Base-by-base conservation (phyloP, 192 early-diverging fungal genomes). In the Backusella macrospora region DNA sequence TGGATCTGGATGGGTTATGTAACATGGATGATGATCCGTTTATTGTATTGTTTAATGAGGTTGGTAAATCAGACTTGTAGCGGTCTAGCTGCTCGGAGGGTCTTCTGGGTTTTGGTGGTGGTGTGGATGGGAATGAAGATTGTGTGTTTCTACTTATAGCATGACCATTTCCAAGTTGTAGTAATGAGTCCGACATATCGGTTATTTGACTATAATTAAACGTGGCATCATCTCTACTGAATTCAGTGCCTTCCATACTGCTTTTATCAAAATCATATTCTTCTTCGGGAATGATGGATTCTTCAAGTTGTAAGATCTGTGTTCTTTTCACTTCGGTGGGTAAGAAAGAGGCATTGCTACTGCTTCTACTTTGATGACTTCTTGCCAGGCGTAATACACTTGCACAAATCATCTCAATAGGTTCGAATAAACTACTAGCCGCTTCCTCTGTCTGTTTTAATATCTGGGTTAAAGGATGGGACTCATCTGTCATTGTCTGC, bases 401-500 rank as follows among this genome's bases (percentile, higher is more conserved):
- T 12, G 18, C 55, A 52, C 74, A 75, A 18, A 75, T 70, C 15
- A 37, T 18, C 23, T 75, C 40, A 12, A 75, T 70, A 6, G 67
- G 68, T 16, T 75, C 29, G 21, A 45, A 52, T 6, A 69, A 16
- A 21, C 48, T 21, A 2, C 38, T 47, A 0, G 47, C 74, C 7
- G 49, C 59, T 16, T 45, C 52, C 16, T 62, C 43, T 0, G 59
- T 37, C 18, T 64, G 62, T 8, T 49, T 34, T 8, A 71, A 18
- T 16, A 15, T 12, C 4, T n/a, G 45, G 1, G 26, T 38, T 3
- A 65, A 39, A 21, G 34, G 5, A 38, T 37, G 29, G 18, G 29
- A 16, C 6, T 77, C 76, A 26, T 72, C 23, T 65, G 76, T 77
- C 46, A 77, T 26, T 2, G 34, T 38, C 29, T 77, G 76, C 18